phyloP scores from a whole-genome alignment of 2,329 filamentous ascomycete genomes.

The Drechmeria coniospora region DNA sequence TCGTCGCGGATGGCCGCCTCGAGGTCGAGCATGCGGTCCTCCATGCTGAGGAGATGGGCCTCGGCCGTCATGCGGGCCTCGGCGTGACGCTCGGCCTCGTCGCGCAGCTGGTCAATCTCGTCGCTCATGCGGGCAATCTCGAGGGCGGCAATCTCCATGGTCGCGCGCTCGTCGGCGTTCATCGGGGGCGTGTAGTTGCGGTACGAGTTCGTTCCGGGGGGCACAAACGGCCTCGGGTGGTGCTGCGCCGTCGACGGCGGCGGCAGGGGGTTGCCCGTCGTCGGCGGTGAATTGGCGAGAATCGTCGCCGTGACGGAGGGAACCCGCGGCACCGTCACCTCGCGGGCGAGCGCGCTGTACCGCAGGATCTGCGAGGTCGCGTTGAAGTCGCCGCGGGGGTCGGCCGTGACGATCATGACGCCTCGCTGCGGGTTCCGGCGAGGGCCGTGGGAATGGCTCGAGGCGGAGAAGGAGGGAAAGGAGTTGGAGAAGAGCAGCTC shows the following conservation, averaged over 20 bases:
- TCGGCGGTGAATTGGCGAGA: conserved; percentile 19
- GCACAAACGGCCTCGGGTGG: conserved; percentile 23
- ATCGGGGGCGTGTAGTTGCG: conserved; percentile 24
- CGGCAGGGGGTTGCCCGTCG: conserved; percentile 10
- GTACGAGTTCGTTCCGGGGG: conserved; percentile 18
- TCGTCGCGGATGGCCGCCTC: conserved; percentile 83
- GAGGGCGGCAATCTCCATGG: conserved; percentile 66
- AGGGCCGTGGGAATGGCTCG: conserved; percentile 18
- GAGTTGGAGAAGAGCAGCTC: conserved; percentile 80
- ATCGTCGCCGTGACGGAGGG: conserved; percentile 70
- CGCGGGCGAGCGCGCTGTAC: conserved; percentile 82
- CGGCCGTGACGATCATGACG: conserved; percentile 92
- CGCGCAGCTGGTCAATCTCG: conserved; percentile 60
- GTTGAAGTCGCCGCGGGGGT: conserved; percentile 87
- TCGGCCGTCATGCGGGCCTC: conserved; percentile 58
- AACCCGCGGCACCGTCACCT: conserved; percentile 80
- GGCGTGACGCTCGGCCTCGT: conserved; percentile 55
- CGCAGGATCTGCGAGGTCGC: conserved; percentile 90
- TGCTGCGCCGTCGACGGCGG: conserved; percentile 18
- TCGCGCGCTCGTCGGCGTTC: conserved; percentile 41
- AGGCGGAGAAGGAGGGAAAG: conserved; percentile 47
- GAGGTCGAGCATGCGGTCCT: conserved; percentile 48
- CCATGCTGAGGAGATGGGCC: conserved; percentile 53
- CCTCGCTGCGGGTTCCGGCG: conserved; percentile 66
- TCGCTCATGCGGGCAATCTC: conserved; percentile 61